Evolutionary conservation across 2,329 filamentous ascomycete species (phyloP).

Genomic region (Fusarium mangiferae): DNA sequence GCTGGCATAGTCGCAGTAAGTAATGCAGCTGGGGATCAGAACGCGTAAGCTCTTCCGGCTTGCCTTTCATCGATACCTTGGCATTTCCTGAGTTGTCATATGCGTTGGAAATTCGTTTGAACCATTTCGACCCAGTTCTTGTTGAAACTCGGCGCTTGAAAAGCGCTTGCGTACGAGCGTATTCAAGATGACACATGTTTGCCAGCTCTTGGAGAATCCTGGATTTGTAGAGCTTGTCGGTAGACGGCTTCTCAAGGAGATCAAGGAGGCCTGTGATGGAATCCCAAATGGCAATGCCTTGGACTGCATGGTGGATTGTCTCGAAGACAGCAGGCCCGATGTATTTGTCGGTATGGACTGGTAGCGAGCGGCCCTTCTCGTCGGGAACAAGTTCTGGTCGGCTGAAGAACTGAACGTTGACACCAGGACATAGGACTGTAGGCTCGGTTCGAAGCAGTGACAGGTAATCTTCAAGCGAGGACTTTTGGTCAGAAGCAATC

Average conservation of each 20-base stretch:
- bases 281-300: slow-evolving; percentile 52
- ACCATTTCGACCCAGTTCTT: slow-evolving; percentile 51
- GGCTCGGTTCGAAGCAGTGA: slow-evolving; percentile 48
- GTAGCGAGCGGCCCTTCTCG: slow-evolving; percentile 54
- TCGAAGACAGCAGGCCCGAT: slow-evolving; percentile 57
- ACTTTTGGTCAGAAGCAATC: slow-evolving; percentile 49
- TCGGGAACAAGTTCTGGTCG: slow-evolving; percentile 56
- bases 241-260: slow-evolving; percentile 36
- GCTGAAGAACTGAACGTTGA: slow-evolving; percentile 53
- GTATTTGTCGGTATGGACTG: slow-evolving; percentile 53
- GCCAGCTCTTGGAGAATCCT: slow-evolving; percentile 58
- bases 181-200: slow-evolving; percentile 58
- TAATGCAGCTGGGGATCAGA: slow-evolving; percentile 55
- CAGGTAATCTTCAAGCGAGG: slow-evolving; percentile 49
- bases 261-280: slow-evolving; percentile 53
- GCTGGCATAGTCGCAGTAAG: slow-evolving; percentile 57
- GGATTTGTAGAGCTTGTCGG: slow-evolving; percentile 46
- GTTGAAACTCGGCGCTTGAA: slow-evolving; percentile 56
- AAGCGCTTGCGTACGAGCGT: slow-evolving; percentile 48
- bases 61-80: slow-evolving; percentile 53
- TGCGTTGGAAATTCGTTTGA: slow-evolving; percentile 52
- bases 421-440: slow-evolving; percentile 45
- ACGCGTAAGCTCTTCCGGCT: slow-evolving; percentile 52
- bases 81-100: slow-evolving; percentile 50
- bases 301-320: slow-evolving; percentile 50